A percentile compares a stretch with the other conserved stretches of the same genome.
These are phyloP conservation scores for Backusella tarrabulga DNA, from an alignment of 192 early-diverging fungal species.

Conservation along the genomic window DNA sequence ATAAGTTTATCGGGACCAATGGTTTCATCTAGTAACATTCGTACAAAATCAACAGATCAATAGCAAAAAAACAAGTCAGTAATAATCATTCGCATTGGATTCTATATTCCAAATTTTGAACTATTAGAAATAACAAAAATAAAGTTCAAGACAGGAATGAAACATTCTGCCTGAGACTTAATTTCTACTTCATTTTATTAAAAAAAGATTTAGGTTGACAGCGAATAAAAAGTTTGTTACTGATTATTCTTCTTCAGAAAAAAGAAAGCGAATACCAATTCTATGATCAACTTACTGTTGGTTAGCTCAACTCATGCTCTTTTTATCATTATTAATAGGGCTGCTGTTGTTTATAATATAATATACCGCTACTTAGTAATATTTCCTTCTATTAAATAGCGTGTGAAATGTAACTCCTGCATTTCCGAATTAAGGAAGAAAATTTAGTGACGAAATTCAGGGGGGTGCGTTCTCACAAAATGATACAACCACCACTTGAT, in stretches of 20 bases:
- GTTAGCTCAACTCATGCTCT: neutral
- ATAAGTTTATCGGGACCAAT: neutral
- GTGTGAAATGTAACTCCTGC: neutral
- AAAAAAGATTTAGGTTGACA: neutral
- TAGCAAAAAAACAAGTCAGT: neutral
- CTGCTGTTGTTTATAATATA: neutral
- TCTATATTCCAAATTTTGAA: neutral
- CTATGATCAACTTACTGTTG: neutral
- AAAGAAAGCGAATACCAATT: neutral
- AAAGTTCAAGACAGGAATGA: neutral
- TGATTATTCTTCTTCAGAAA: neutral
- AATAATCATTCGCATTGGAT: neutral
- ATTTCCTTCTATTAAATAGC: neutral
- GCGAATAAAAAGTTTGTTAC: neutral
- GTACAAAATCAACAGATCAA: neutral
- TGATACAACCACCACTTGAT: neutral
- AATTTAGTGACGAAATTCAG: neutral
- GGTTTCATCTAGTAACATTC: neutral
- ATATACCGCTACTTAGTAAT: neutral
- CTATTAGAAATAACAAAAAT: neutral
- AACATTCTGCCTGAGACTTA: constrained; percentile 4
- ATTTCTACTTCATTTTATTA: neutral
- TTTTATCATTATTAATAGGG: neutral
- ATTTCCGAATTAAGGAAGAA: neutral
- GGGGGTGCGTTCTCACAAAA: neutral